Base-by-base conservation (phyloP, 441 rosid genomes). In the Geranium incanum region DNA sequence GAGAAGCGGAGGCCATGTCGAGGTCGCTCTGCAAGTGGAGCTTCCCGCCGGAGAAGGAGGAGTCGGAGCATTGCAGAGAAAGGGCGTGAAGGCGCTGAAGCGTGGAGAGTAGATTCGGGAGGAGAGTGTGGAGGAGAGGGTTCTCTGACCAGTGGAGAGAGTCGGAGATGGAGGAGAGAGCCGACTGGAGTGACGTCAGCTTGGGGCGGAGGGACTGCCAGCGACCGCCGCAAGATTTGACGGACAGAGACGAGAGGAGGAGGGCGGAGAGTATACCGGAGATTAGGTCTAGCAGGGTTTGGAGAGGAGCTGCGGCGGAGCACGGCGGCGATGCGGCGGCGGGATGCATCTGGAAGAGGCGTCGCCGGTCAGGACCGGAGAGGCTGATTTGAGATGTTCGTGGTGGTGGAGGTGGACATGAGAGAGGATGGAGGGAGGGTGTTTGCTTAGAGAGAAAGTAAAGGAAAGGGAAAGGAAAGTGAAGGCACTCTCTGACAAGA, bases 21-120 rank as follows among this genome's bases (percentile, higher is more conserved):
- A 91, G 95, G 83, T 91, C 95, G 81, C 95, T 89, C 82, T 91
- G 97, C 84, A 89, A 86, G 37, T 81, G 81, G 48, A 91, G 93
- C 82, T 91, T 91, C 19, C 91, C 91, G 71, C 90, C 90, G 72
- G 81, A 72, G 84, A 86, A 84, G 68, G 89, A 77, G 41, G 80
- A 73, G 77, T 76, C 80, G 15, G 84, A 55, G 78, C 89, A 86
- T 75, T 87, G 91, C 72, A 74, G 78, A 38, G 84, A 85, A 80
- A 91, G 95, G 6, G 93, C 80, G 7, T 81, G 69, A 59, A 91
- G 88, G 39, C 91, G 90, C 71, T 88, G 93, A 69, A 91, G 97
- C 68, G 88, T 87, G 3, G 93, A 85, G 72, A 86, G 91, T 13
- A 87, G 78, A 0, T 84, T 76, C 19, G 97, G 91, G 45, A 89